Conservation (phyloP, 2,329 filamentous ascomycete species). For the Colletotrichum nymphaeae region DNA sequence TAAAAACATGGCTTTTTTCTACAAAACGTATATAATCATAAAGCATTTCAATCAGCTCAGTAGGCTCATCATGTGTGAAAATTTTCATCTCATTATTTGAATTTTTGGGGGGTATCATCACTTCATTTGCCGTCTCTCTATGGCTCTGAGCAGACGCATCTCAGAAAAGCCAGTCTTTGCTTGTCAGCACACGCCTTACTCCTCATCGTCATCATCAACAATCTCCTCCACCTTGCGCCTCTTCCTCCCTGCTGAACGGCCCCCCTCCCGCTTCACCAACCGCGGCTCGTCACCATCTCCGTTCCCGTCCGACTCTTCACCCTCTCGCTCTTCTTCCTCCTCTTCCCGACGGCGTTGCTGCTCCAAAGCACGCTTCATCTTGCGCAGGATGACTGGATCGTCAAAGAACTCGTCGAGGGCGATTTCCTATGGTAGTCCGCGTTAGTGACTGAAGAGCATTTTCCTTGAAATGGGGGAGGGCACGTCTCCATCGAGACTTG, state of each 20-base stretch:
- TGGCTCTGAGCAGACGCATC: neutral
- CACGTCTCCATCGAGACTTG: neutral
- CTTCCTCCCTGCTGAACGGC: neutral
- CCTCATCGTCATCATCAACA: constrained; percentile 8
- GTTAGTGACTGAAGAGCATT: constrained; percentile 16
- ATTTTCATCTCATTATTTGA: neutral
- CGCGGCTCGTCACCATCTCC: neutral
- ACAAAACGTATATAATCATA: constrained; percentile 15
- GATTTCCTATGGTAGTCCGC: constrained; percentile 54
- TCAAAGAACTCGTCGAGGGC: constrained; percentile 63
- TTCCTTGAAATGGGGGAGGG: too few species aligned
- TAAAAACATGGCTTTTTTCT: neutral
- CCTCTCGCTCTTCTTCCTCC: constrained; percentile 50
- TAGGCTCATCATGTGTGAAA: neutral
- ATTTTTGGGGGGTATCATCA: constrained; percentile 7
- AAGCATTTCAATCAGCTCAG: neutral
- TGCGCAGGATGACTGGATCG: constrained; percentile 67
- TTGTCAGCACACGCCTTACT: constrained; percentile 4
- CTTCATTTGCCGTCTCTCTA: neutral
- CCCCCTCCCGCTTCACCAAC: constrained; percentile 21
- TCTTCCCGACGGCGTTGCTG: constrained; percentile 55
- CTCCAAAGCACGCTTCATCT: constrained; percentile 64
- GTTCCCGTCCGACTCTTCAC: constrained; percentile 36
- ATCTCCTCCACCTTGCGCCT: constrained; percentile 29
- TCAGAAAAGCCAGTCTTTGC: neutral